Base-by-base conservation (phyloP, 768 basidiomycete genomes). In the Russula abietina region DNA sequence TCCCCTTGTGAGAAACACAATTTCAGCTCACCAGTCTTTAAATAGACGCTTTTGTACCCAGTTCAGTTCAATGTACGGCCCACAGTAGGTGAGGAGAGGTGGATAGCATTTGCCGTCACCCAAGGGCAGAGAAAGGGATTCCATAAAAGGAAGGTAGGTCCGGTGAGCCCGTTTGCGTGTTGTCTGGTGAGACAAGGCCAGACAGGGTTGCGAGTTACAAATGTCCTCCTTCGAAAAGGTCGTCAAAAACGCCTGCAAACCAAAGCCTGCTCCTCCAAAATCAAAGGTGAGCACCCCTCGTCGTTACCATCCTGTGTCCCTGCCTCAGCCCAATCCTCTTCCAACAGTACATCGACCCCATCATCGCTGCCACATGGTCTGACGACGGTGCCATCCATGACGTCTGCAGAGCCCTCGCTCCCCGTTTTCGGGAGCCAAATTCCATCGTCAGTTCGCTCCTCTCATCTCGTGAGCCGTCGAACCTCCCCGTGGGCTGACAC, bases 171-270 rank as follows among this genome's bases (percentile, higher is more conserved):
- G 14, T 26, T 33, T 33, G 3, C 4, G 8, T 4, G 36, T 49
- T 41, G 57, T 9, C 36, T 45, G 7, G 7, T 4, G 33, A 16
- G 33, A 2, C 33, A n/a, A n/a, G 12, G 6, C 0, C 36, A 38
- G 24, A 2, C 5, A 46, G 24, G 10, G 6, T 5, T 16, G 19
- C 33, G 7, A 43, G 12, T 51, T 19, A 61, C 43, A 33, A 28
- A 88, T 88, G 87, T 87, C 88, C 69, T 87, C 85, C 76, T 89
- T 81, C 75, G 89, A 91, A 79, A 91, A 98, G 80, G 87, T 90
- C 71, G 90, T 98, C 69, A 97, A 96, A 77, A 77, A 92, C 72
- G 97, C 96, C 16, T 98, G 94, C 78, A 98, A 98, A 81, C 92
- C 95, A 60, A 98, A 98, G 78, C 85, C 91, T 51, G 92, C 93